Conservation (phyloP, 2,329 filamentous ascomycete species). For the Clarireedia homoeocarpa region DNA sequence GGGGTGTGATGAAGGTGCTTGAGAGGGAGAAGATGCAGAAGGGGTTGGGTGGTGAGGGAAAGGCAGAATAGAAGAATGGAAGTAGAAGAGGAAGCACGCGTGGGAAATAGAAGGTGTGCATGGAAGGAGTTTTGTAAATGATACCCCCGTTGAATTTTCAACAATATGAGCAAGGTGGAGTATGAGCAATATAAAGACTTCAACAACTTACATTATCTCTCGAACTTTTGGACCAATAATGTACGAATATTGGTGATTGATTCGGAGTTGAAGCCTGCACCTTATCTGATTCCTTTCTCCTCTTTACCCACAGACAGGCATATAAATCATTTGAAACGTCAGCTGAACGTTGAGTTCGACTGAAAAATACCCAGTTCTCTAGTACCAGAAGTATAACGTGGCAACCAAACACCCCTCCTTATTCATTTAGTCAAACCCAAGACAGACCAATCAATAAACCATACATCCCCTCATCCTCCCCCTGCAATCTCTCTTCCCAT, state of each 20-base stretch:
- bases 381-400: no score
- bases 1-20: constrained; percentile 66
- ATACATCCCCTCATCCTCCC: neutral
- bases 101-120: no score
- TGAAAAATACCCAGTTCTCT: no score
- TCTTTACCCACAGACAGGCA: no score
- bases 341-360: no score
- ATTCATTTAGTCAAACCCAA: neutral
- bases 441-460: neutral
- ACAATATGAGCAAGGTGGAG: neutral
- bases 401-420: neutral
- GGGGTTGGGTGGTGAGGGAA: constrained; percentile 55
- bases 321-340: no score
- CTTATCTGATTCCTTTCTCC: no score
- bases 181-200: neutral
- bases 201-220: neutral
- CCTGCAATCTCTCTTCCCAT: no score
- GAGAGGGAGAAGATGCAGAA: constrained; percentile 5
- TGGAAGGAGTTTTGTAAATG: constrained; percentile 42
- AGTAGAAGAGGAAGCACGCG: no score
- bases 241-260: no score
- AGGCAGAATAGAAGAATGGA: constrained; percentile 73
- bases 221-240: no score
- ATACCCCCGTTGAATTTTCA: neutral
- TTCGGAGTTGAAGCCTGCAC: no score